Conservation (phyloP, 371 early-diverging fungal genomes). For the Saksenaea oblongispora region DNA sequence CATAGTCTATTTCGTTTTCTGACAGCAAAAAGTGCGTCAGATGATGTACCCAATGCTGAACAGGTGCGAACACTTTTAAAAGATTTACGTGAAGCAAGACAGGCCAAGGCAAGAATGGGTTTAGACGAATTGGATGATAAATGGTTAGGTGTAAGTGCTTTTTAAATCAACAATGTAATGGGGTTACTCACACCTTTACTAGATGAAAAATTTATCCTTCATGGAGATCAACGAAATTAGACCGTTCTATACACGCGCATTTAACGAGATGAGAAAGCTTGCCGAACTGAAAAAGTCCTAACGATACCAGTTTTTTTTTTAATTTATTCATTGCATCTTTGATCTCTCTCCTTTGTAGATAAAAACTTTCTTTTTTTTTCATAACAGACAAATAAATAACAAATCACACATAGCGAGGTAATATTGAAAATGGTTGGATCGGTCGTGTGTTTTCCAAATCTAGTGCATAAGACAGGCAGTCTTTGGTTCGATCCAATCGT, state of each 20-base stretch:
- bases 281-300: conserved; percentile 6
- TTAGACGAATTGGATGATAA: conserved; percentile 61
- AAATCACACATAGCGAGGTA: conserved; percentile 39
- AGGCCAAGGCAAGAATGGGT: conserved; percentile 78
- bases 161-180: background rate
- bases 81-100: conserved; percentile 84
- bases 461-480: conserved; percentile 71
- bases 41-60: conserved; percentile 79
- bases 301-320: background rate
- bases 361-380: background rate
- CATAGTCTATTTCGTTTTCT: background rate
- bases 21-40: conserved; percentile 59
- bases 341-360: background rate
- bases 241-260: conserved; percentile 80
- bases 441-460: conserved; percentile 70
- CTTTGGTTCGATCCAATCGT: conserved; percentile 58
- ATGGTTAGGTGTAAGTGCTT: conserved; percentile 65
- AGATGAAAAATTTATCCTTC: conserved; percentile 80
- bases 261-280: conserved; percentile 64
- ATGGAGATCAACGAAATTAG: conserved; percentile 91
- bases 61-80: conserved; percentile 71
- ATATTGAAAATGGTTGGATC: conserved; percentile 57
- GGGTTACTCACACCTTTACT: background rate
- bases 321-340: background rate
- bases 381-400: background rate